These are phyloP conservation scores for thale cress (Arabidopsis thaliana) DNA, from an alignment of 345 rosid genomes.

Conservation along the genomic window TAIR10.1 NC_003076.8:22011501-22012000, in stretches of 20 bases:
- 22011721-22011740: constrained; percentile 20
- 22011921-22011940: background rate
- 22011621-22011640: constrained; percentile 33
- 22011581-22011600: constrained; percentile 1
- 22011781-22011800: background rate
- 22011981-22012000: background rate
- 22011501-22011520: background rate
- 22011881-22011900: background rate
- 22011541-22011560: constrained; percentile 19
- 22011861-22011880: background rate
- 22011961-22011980: background rate
- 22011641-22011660: constrained; percentile 32
- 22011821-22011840: background rate
- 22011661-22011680: background rate
- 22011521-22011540: background rate
- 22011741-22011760: constrained; percentile 24
- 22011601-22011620: constrained; percentile 15
- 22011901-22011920: background rate
- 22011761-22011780: background rate
- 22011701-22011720: constrained; percentile 28
- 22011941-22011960: background rate
- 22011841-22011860: background rate
- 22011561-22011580: constrained; percentile 26
- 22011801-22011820: background rate
- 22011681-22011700: background rate